These are phyloP conservation scores for Ustilago cynodontis DNA, from an alignment of 1,284 basidiomycete species.

Conservation along the genomic window DNA sequence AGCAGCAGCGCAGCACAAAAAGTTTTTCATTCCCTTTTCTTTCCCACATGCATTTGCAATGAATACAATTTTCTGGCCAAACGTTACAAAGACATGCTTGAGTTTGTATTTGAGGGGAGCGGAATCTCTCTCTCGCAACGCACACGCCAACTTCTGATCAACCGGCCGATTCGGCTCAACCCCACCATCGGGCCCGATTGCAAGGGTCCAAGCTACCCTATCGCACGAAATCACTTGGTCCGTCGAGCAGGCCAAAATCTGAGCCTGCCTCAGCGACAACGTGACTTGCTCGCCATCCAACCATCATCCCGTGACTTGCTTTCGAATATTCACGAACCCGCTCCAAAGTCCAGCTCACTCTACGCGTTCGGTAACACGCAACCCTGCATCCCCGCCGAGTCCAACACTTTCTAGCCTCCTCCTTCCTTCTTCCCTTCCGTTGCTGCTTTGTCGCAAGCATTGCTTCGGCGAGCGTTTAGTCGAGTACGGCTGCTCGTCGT, in stretches of 20 bases:
- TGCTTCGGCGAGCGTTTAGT: neutral
- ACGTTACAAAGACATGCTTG: neutral
- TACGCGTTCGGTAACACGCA: conserved; percentile 26
- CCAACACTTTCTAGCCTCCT: conserved; percentile 23
- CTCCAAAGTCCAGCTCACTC: conserved; percentile 20
- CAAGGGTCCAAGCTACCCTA: too few species aligned
- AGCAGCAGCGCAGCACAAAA: conserved; percentile 1
- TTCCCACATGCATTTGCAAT: neutral
- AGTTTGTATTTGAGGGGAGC: neutral
- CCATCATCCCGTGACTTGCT: conserved; percentile 55
- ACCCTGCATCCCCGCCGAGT: conserved; percentile 32
- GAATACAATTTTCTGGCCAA: neutral
- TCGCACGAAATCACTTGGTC: too few species aligned
- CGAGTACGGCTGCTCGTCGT: neutral
- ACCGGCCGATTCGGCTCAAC: neutral
- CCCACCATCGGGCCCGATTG: neutral
- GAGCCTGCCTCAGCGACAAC: conserved; percentile 13
- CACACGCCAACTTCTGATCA: neutral
- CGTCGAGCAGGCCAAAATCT: neutral
- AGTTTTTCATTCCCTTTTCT: conserved; percentile 24
- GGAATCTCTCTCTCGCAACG: conserved; percentile 12
- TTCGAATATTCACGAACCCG: conserved; percentile 20
- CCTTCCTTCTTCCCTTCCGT: neutral
- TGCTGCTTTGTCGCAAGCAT: neutral
- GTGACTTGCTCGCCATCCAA: conserved; percentile 49